Evolutionary conservation across 2,329 filamentous ascomycete genomes (phyloP).

Genomic region (Aspergillus amoenus): DNA sequence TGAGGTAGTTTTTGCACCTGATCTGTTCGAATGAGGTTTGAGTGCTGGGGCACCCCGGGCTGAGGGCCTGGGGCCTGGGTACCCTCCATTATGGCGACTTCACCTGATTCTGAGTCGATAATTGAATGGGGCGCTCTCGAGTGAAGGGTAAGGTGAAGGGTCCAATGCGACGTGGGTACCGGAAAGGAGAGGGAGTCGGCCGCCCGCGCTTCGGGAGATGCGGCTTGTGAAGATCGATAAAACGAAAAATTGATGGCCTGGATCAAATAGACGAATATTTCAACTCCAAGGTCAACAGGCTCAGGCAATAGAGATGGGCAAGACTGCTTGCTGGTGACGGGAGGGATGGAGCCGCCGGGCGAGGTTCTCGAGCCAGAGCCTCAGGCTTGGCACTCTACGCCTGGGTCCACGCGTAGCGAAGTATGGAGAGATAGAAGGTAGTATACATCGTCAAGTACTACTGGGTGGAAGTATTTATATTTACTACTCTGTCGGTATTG

Average conservation of each 20-base stretch:
- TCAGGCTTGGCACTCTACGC: neutral
- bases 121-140: neutral
- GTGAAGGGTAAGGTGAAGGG: neutral
- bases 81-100: slow-evolving; percentile 30
- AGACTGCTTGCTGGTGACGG: neutral
- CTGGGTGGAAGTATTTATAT: too few species aligned
- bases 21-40: slow-evolving; percentile 51
- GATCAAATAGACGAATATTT: neutral
- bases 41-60: slow-evolving; percentile 39
- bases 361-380: neutral
- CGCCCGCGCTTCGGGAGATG: neutral
- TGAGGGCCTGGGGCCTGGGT: slow-evolving; percentile 30
- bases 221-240: neutral
- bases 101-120: neutral
- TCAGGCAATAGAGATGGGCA: neutral
- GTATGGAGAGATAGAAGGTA: too few species aligned
- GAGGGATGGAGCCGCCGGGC: neutral
- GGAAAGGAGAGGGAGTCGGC: slow-evolving; percentile 5
- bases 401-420: neutral
- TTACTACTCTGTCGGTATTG: too few species aligned
- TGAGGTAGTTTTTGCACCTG: slow-evolving; percentile 54
- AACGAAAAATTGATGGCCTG: neutral
- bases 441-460: too few species aligned
- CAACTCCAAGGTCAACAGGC: neutral
- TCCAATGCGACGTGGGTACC: neutral